A percentile compares a stretch with the other conserved stretches of the same genome.
Conservation (phyloP, 2,329 filamentous ascomycete genomes). For the Nemania abortiva region DNA sequence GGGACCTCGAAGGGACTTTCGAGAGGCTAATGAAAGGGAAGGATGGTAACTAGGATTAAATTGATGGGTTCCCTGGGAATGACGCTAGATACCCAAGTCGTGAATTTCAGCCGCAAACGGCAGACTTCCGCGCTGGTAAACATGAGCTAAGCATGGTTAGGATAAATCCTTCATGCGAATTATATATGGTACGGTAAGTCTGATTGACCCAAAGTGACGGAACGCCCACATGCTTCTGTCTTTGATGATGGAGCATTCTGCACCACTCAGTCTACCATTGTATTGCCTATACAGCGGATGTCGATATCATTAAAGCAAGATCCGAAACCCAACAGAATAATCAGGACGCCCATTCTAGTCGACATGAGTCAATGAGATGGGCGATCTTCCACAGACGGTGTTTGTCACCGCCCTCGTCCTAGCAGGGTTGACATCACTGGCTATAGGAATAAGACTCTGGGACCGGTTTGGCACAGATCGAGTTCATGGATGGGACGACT, state of each 20-base stretch:
- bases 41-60: neutral
- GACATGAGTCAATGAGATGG: constrained; percentile 2
- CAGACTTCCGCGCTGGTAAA: neutral
- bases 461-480: constrained; percentile 31
- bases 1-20: neutral
- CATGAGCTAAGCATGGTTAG: neutral
- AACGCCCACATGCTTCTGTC: neutral
- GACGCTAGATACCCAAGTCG: constrained; percentile 3
- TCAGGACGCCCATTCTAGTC: neutral
- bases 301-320: neutral
- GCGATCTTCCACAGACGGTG: neutral
- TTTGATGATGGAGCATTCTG: neutral
- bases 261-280: too few species aligned
- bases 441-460: constrained; percentile 30
- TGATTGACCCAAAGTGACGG: neutral
- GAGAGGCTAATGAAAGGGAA: neutral
- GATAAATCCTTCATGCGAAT: neutral
- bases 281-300: neutral
- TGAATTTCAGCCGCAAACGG: neutral
- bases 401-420: constrained; percentile 30
- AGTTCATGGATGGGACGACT: constrained; percentile 41
- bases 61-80: neutral
- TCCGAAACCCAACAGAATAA: neutral
- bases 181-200: neutral
- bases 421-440: constrained; percentile 32